Base-by-base conservation (phyloP, 192 early-diverging fungal species). In the Umbelopsis sp. region DNA sequence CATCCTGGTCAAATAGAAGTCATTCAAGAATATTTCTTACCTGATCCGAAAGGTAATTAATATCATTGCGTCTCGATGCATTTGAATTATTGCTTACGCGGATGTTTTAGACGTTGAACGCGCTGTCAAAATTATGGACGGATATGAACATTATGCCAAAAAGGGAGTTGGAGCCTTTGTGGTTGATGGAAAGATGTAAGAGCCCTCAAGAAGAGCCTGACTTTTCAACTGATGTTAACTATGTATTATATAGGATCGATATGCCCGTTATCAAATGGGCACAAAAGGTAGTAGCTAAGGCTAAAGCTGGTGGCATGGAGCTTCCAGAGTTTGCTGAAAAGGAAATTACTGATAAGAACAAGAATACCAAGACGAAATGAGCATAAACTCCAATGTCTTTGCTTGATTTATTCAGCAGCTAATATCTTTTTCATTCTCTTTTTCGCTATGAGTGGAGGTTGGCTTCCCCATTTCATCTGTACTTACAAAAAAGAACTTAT, bases 251-350 rank as follows among this genome's bases (percentile, higher is more conserved):
- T 68, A 81, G 75, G 64, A 94, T 94, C 55, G 93, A 94, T 74
- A 81, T 91, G 87, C 95, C 95, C 0, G 93, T 97, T 0, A 89
- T 96, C 16, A 94, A 94, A 78, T 96, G 94, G 94, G 95, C 95
- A 2, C 82, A 89, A 78, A 88, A 88, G 49, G 83, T 93, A 22
- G 66, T 95, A 37, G 83, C 80, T 45, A 83, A 85, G 37, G 91
- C 86, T 4, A 85, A 84, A 52, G 82, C 89, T 61, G 91, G 87
- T 11, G 88, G 85, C 15, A 68, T 86, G 73, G 46, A 37, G 12
- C 71, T 82, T 47, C 80, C 78, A 0, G 65, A 50, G 20, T 58
- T 52, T n/a, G 53, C 46, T 41, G 45, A 33, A 41, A 49, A 74
- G 13, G 67, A 69, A 15, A 61, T 22, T 33, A 41, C 9, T 53